Percentiles rank a stretch among this genome's conserved stretches.
Evolutionary conservation across 768 basidiomycete species (phyloP).

Genomic region (Amylocystis lapponica): DNA sequence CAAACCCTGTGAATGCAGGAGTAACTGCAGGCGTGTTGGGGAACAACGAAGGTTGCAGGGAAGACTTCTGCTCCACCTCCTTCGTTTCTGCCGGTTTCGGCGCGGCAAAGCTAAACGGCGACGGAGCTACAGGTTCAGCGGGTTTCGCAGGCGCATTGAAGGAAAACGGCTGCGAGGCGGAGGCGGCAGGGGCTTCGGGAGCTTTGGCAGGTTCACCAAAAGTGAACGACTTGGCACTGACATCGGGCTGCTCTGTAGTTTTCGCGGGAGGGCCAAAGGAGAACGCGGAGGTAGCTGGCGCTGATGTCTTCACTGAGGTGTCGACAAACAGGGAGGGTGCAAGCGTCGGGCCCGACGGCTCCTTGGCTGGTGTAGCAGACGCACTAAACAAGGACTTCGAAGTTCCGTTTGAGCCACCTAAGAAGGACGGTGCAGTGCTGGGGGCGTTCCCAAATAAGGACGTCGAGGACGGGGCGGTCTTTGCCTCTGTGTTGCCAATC

Average conservation of each 20-base stretch:
- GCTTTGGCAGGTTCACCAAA: slow-evolving; percentile 11
- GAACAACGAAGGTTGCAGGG: slow-evolving; percentile 10
- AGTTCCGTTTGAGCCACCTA: too few relatives aligned
- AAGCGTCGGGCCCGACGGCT: neutral
- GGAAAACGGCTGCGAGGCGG: slow-evolving; percentile 3
- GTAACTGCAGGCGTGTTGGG: slow-evolving; percentile 6
- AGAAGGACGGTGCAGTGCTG: too few relatives aligned
- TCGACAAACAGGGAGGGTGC: slow-evolving; percentile 4
- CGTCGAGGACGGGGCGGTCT: too few relatives aligned
- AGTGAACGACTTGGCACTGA: slow-evolving; percentile 6
- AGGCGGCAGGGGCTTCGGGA: slow-evolving; percentile 2
- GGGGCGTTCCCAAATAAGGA: neutral
- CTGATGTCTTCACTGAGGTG: neutral
- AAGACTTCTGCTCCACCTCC: neutral
- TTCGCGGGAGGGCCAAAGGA: slow-evolving; percentile 8
- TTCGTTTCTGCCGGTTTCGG: slow-evolving; percentile 4
- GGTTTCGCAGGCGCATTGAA: slow-evolving; percentile 8
- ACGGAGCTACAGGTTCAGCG: neutral
- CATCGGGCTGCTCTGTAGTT: slow-evolving; percentile 2
- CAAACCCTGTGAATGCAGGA: slow-evolving; percentile 9
- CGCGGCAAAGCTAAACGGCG: neutral
- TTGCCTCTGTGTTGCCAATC: too few relatives aligned
- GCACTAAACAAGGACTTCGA: too few relatives aligned
- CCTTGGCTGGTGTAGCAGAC: too few relatives aligned
- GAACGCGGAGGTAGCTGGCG: slow-evolving; percentile 1